These are phyloP conservation scores for Heritiera fomes DNA, from an alignment of 345 rosid species.

Conservation along the genomic window DNA sequence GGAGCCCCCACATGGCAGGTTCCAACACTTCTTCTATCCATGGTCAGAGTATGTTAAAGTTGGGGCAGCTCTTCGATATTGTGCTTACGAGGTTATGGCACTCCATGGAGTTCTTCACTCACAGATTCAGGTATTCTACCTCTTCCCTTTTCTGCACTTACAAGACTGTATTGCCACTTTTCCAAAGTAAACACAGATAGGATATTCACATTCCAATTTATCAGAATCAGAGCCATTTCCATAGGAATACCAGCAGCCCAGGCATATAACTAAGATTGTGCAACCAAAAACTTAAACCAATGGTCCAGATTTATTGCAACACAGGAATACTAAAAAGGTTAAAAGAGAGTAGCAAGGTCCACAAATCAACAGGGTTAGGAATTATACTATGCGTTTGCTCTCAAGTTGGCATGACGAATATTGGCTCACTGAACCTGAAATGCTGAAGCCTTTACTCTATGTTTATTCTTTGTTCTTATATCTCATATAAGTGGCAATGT, in stretches of 20 bases:
- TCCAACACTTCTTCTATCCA: conserved; percentile 58
- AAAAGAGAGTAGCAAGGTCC: neutral
- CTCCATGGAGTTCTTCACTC: conserved; percentile 73
- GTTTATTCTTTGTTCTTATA: neutral
- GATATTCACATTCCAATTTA: conserved; percentile 32
- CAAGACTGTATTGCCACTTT: neutral
- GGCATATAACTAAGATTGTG: conserved; percentile 18
- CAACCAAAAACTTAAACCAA: neutral
- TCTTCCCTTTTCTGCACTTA: neutral
- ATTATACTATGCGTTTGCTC: conserved; percentile 30
- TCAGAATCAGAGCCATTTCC: conserved; percentile 31
- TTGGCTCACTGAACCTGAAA: neutral
- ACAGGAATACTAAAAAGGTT: conserved; percentile 18
- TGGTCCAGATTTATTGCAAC: conserved; percentile 18
- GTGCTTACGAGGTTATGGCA: conserved; percentile 75
- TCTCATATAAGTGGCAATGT: neutral
- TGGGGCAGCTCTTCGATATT: conserved; percentile 56
- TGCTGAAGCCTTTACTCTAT: neutral
- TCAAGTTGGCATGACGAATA: conserved; percentile 18
- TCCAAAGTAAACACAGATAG: neutral
- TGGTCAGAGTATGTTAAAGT: conserved; percentile 75
- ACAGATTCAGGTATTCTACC: conserved; percentile 57
- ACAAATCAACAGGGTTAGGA: conserved; percentile 6
- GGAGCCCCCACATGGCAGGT: conserved; percentile 78
- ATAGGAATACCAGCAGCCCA: conserved; percentile 12